Conservation (phyloP, 352 stramenopile genomes). For the Peronospora belbahrii region DNA sequence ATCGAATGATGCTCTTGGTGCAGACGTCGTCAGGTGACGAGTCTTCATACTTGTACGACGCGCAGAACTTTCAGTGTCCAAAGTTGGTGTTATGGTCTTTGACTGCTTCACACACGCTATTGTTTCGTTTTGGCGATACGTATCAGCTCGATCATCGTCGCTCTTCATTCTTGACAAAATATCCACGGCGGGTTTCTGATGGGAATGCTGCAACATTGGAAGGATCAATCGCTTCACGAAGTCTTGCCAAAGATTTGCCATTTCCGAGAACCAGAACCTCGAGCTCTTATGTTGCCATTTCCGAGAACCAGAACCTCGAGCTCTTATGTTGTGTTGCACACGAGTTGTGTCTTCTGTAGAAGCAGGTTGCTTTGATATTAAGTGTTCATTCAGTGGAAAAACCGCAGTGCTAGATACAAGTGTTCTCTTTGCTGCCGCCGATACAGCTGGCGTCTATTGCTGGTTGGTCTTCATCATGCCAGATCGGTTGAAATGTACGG, state of each 20-base stretch:
- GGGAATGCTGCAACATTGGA: conserved; percentile 26
- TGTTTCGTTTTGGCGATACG: background rate
- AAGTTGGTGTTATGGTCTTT: background rate
- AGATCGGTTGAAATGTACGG: conserved; percentile 30
- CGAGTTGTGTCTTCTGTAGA: background rate
- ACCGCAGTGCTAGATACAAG: background rate
- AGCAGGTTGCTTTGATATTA: background rate
- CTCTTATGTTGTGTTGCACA: background rate
- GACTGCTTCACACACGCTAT: background rate
- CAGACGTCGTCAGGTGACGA: background rate
- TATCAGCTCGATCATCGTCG: background rate
- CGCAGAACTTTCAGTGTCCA: background rate
- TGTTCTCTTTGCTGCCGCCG: background rate
- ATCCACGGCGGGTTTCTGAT: background rate
- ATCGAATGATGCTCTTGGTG: conserved; percentile 25
- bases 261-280: conserved; percentile 12
- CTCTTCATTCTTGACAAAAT: background rate
- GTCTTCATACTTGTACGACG: background rate
- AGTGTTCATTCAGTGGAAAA: background rate
- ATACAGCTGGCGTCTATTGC: background rate
- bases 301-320: conserved; percentile 9
- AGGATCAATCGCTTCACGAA: conserved; percentile 28
- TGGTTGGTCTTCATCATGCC: conserved; percentile 20
- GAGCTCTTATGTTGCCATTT: background rate
- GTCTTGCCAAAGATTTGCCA: conserved; percentile 12